Evolutionary conservation across 2,329 filamentous ascomycete genomes (phyloP).

Genomic region (Fusarium cicatricum): DNA sequence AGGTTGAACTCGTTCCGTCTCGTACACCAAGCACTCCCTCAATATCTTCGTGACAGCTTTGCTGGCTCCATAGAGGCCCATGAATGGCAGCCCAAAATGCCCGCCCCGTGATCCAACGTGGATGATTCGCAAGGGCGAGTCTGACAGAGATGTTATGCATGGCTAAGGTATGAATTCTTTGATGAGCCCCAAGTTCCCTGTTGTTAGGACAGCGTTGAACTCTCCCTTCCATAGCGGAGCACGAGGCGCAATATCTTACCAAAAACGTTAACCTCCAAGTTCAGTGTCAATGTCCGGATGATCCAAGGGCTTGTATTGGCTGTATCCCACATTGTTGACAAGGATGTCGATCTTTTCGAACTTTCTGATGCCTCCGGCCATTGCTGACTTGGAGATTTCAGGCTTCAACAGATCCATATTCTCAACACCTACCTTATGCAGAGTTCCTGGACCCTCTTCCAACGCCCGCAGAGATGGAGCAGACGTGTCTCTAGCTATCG

Average conservation of each 20-base stretch:
- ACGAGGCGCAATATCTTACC: constrained; percentile 11
- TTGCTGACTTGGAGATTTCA: constrained; percentile 14
- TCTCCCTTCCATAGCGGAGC: constrained; percentile 1
- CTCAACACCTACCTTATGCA: constrained; percentile 1
- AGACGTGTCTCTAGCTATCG: background rate
- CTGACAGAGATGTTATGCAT: constrained; percentile 11
- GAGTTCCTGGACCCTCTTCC: background rate
- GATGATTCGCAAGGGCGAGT: constrained; percentile 10
- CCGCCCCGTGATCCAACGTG: constrained; percentile 15
- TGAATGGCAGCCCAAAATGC: constrained; percentile 16
- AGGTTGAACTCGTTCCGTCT: constrained; percentile 14
- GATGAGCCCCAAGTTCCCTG: constrained; percentile 9
- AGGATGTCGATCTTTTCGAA: constrained; percentile 29
- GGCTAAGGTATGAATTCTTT: constrained; percentile 26
- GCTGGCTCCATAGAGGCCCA: constrained; percentile 28
- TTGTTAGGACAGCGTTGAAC: constrained; percentile 9
- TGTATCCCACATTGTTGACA: constrained; percentile 25
- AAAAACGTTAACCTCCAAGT: constrained; percentile 27
- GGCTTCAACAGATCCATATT: constrained; percentile 18
- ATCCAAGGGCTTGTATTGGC: constrained; percentile 17
- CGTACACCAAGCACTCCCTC: constrained; percentile 12
- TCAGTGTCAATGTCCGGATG: constrained; percentile 7
- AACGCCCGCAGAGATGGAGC: background rate
- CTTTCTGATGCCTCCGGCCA: constrained; percentile 22
- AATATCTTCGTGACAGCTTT: constrained; percentile 26